These are phyloP conservation scores for Orbilia javanica DNA, from an alignment of 2,329 filamentous ascomycete species.

Conservation along the genomic window DNA sequence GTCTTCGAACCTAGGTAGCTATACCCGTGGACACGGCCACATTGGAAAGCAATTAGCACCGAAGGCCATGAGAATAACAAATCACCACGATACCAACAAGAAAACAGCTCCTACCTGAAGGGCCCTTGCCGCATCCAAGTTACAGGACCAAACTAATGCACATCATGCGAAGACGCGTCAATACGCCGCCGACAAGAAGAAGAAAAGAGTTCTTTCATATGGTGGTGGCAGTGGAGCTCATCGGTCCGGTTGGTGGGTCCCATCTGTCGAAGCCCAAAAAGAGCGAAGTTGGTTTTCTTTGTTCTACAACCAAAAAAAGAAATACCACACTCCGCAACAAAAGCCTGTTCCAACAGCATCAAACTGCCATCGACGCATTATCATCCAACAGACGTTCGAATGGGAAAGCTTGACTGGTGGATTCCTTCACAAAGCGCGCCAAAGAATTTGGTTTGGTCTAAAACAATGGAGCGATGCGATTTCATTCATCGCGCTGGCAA, in stretches of 20 bases:
- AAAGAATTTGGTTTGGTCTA: background rate
- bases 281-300: conserved; percentile 12
- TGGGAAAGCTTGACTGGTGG: background rate
- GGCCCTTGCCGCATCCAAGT: no score
- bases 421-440: background rate
- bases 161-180: conserved; percentile 5
- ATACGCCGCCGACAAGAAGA: background rate
- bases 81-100: background rate
- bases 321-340: conserved; percentile 35
- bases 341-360: background rate
- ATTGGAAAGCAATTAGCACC: no score
- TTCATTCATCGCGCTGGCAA: background rate
- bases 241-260: background rate
- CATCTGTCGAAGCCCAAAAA: background rate
- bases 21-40: no score
- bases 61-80: no score
- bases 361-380: background rate
- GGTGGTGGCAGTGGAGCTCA: conserved; percentile 4
- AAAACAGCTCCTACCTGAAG: no score
- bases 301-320: background rate
- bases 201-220: conserved; percentile 3
- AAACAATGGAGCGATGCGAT: background rate
- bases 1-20: no score
- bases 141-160: background rate
- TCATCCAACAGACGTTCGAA: background rate